Conservation (phyloP, 441 rosid species). For the Erysimum cheiri region DNA sequence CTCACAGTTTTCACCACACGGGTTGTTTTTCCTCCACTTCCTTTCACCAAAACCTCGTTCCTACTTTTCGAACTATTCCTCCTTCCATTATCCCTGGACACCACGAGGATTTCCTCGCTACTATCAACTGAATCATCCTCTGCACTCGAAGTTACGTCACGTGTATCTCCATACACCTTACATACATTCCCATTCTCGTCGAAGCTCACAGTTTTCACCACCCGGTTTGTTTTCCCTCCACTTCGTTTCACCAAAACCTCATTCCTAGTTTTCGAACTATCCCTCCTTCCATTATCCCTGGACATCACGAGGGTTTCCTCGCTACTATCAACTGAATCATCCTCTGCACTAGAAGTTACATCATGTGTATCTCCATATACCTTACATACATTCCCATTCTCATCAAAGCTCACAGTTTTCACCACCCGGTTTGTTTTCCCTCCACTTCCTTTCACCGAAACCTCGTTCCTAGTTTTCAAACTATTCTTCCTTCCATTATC, state of each 20-base stretch:
- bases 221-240: conserved; percentile 44
- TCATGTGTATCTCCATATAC: conserved; percentile 42
- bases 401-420: conserved; percentile 71
- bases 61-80: conserved; percentile 30
- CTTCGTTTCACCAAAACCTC: conserved; percentile 42
- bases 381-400: conserved; percentile 56
- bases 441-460: conserved; percentile 42
- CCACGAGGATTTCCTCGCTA: conserved; percentile 39
- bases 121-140: conserved; percentile 56
- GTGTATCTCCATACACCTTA: conserved; percentile 47
- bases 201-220: conserved; percentile 72
- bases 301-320: conserved; percentile 40
- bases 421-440: conserved; percentile 48
- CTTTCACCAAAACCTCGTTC: conserved; percentile 46
- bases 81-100: conserved; percentile 22
- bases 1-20: conserved; percentile 21
- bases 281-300: conserved; percentile 21
- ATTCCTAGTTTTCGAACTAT: conserved; percentile 35
- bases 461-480: conserved; percentile 41
- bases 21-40: conserved; percentile 37
- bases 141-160: conserved; percentile 26
- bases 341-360: conserved; percentile 41
- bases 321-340: conserved; percentile 52
- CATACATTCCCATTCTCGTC: conserved; percentile 59
- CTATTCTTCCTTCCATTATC: conserved; percentile 20